phyloP scores from a whole-genome alignment of 164 flowering plant species.

The Cinnamomum micranthum region DNA sequence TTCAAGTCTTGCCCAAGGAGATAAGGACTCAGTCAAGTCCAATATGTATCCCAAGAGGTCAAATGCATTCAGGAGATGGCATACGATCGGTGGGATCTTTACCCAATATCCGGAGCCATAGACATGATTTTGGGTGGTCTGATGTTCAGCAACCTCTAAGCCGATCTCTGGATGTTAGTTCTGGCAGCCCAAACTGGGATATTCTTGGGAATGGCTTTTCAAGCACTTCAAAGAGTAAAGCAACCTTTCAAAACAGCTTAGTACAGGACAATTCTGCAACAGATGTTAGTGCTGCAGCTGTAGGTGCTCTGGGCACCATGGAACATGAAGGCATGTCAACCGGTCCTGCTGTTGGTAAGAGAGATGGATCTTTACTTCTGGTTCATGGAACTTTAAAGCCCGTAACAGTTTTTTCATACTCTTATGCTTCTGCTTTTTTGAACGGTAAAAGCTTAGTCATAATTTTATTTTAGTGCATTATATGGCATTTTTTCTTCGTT shows the following conservation, averaged over 20 bases:
- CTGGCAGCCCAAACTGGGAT: slow-evolving; percentile 29
- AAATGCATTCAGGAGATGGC: slow-evolving; percentile 16
- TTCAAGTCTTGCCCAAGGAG: slow-evolving; percentile 22
- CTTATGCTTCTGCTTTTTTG: background rate
- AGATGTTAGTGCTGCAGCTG: slow-evolving; percentile 4
- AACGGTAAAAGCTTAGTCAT: background rate
- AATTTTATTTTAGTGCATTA: background rate
- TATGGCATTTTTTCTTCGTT: background rate
- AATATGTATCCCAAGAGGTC: slow-evolving; percentile 30
- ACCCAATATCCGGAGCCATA: slow-evolving; percentile 44
- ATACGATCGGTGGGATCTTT: slow-evolving; percentile 39
- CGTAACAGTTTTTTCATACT: background rate
- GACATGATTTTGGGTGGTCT: slow-evolving; percentile 21
- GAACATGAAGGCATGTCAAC: slow-evolving; percentile 20
- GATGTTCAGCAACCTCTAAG: slow-evolving; percentile 29
- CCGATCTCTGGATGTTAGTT: slow-evolving; percentile 46
- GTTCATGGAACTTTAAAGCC: background rate
- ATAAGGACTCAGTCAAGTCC: slow-evolving; percentile 26
- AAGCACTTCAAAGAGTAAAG: slow-evolving; percentile 15
- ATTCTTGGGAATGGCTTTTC: slow-evolving; percentile 22
- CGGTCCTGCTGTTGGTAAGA: slow-evolving; percentile 49
- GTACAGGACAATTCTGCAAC: slow-evolving; percentile 12
- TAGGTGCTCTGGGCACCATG: slow-evolving; percentile 17
- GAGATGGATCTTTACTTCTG: slow-evolving; percentile 10
- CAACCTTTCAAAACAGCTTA: slow-evolving; percentile 20